Base-by-base conservation (phyloP, 306 rosid genomes). In the Cicer pinnatifidum region DNA sequence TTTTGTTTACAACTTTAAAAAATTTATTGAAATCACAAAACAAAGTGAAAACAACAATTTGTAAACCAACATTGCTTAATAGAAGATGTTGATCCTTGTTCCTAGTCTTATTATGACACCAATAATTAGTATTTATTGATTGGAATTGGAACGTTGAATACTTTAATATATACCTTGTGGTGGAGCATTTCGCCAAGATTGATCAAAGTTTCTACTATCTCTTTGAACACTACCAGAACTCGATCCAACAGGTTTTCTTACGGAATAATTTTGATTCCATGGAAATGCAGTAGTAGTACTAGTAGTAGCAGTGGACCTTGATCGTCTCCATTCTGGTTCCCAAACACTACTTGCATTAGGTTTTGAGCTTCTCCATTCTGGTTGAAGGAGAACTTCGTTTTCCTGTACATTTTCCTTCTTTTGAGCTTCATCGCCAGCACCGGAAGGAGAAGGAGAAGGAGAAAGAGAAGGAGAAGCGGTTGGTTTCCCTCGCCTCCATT, bases 301-400 rank as follows among this genome's bases (percentile, higher is more conserved):
- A 35, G 17, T 5, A 16, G 64, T 35, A 19, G 73, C 0, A 17
- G 10, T 6, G 1, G 67, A 48, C 78, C 40, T 75, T 35, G 76
- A 61, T 73, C 75, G 83, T 51, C 75, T 45, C 78, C 78, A 65
- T 64, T 54, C 75, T 6, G 75, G 75, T 67, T 76, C 75, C 68
- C 59, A 67, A 54, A 58, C 20, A 7, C 48, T 23, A 1, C 35
- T 38, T 0, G 72, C 9, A 1, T 10, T 76, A 2, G 58, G 68
- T 33, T 20, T 78, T 1, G 76, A 28, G 15, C 66, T 69, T 11
- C 71, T 11, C 82, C 81, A 78, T 11, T 80, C 76, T 1, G 79
- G 80, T 67, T 66, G 75, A 16, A 67, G 63, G 17, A 47, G 28
- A 1, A 61, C 6, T n/a, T 78, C 53, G 8, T 65, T 11, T 11